These are phyloP conservation scores for Fraxinus paxiana DNA, from an alignment of 305 asterid genomes.

Conservation along the genomic window DNA sequence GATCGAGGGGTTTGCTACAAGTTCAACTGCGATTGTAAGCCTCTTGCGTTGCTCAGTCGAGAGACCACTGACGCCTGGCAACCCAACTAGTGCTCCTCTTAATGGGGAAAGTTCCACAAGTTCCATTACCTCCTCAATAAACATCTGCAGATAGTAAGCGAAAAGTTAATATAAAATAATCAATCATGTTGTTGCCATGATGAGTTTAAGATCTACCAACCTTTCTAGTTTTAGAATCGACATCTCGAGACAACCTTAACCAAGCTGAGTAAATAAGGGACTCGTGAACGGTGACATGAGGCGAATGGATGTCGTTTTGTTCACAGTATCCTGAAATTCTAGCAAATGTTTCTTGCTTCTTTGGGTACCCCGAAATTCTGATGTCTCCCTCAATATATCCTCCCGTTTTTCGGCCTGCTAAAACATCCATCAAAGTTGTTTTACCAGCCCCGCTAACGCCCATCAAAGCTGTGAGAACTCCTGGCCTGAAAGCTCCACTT, in stretches of 20 bases:
- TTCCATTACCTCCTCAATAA: constrained; percentile 48
- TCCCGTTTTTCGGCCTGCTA: constrained; percentile 33
- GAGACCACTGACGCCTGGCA: constrained; percentile 61
- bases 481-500: constrained; percentile 34
- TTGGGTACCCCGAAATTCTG: constrained; percentile 31
- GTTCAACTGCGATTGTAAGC: constrained; percentile 62
- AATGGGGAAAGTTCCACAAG: constrained; percentile 49
- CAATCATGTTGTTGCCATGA: neutral
- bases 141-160: constrained; percentile 19
- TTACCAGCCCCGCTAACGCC: constrained; percentile 37
- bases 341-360: constrained; percentile 35
- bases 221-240: constrained; percentile 26
- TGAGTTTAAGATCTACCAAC: constrained; percentile 11
- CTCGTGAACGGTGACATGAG: constrained; percentile 32
- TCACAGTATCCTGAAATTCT: constrained; percentile 36
- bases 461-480: constrained; percentile 35
- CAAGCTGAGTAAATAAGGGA: constrained; percentile 34
- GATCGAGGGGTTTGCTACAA: constrained; percentile 59
- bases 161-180: neutral
- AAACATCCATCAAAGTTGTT: constrained; percentile 34
- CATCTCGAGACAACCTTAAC: constrained; percentile 27
- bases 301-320: constrained; percentile 35
- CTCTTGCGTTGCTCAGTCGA: constrained; percentile 62
- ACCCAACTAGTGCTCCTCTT: constrained; percentile 45
- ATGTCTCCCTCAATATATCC: constrained; percentile 27